Conservation (phyloP, 2,329 filamentous ascomycete genomes). For the Botrytis medusae region DNA sequence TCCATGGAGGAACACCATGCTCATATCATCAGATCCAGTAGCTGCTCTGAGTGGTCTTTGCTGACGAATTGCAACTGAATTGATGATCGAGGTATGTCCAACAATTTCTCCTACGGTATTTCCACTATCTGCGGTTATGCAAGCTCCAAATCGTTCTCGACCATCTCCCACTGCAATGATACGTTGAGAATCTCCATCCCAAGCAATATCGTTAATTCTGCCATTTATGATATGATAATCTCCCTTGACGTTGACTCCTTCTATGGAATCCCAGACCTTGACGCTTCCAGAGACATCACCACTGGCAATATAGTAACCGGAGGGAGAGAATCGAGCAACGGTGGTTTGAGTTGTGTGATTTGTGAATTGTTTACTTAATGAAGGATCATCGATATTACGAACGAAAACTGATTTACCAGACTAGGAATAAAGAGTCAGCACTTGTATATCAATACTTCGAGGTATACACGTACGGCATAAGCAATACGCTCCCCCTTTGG, state of each 20-base stretch:
- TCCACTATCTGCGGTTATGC: constrained; percentile 91
- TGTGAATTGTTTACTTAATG: constrained; percentile 84
- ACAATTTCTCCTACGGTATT: constrained; percentile 94
- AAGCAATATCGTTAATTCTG: constrained; percentile 92
- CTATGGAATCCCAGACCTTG: constrained; percentile 88
- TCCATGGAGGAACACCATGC: constrained; percentile 88
- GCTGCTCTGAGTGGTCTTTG: constrained; percentile 89
- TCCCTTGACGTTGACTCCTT: constrained; percentile 79
- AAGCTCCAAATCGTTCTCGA: constrained; percentile 89
- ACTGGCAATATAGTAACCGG: constrained; percentile 90
- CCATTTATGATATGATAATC: constrained; percentile 95
- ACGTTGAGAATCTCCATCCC: constrained; percentile 95
- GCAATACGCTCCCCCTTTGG: constrained; percentile 87
- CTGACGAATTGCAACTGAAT: constrained; percentile 84
- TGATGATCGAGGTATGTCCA: constrained; percentile 88
- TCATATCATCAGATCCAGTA: constrained; percentile 87
- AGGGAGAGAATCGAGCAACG: constrained; percentile 90
- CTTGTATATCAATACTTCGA: not conserved
- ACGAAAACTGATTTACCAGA: constrained; percentile 97
- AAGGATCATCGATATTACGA: constrained; percentile 87
- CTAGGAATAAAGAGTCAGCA: constrained; percentile 46
- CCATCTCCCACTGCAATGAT: constrained; percentile 96
- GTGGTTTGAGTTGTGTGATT: constrained; percentile 87
- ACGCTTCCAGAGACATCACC: constrained; percentile 84
- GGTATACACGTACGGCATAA: constrained; percentile 69